These are phyloP conservation scores for Hibiscus mutabilis DNA, from an alignment of 345 rosid species.

Conservation along the genomic window DNA sequence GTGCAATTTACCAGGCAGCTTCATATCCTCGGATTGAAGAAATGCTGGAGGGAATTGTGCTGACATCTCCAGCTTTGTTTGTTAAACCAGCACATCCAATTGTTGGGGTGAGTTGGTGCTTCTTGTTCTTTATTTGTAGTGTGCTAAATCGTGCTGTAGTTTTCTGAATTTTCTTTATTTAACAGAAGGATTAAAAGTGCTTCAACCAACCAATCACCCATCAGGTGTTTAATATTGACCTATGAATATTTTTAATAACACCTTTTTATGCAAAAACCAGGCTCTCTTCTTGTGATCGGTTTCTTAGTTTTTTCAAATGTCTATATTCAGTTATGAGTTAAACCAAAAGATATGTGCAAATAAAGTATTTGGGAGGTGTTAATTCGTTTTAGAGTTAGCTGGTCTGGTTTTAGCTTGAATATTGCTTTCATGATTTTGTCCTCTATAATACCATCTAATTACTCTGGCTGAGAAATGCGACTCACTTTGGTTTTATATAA, in stretches of 20 bases:
- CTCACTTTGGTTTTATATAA: not conserved
- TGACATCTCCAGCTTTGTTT: conserved; percentile 91
- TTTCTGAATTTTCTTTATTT: not conserved
- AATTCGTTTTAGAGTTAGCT: not conserved
- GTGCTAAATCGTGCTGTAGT: not conserved
- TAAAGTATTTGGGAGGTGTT: not conserved
- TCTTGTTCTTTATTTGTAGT: not conserved
- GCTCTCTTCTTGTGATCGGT: not conserved
- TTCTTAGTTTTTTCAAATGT: not conserved
- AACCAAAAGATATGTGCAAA: not conserved
- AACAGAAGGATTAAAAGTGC: not conserved
- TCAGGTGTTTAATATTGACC: not conserved
- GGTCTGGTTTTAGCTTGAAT: not conserved
- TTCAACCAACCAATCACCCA: not conserved
- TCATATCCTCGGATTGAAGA: conserved; percentile 43
- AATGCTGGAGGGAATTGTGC: conserved; percentile 73
- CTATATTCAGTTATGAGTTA: not conserved
- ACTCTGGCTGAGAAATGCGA: not conserved
- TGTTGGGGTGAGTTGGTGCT: conserved; percentile 55
- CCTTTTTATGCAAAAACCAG: not conserved
- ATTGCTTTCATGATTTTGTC: not conserved
- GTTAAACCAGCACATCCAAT: conserved; percentile 96
- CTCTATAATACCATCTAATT: not conserved
- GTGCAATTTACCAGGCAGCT: conserved; percentile 51
- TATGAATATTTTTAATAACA: not conserved